These are phyloP conservation scores for Candida lessepsii DNA, from an alignment of 805 yeast genomes.

Conservation along the genomic window DNA sequence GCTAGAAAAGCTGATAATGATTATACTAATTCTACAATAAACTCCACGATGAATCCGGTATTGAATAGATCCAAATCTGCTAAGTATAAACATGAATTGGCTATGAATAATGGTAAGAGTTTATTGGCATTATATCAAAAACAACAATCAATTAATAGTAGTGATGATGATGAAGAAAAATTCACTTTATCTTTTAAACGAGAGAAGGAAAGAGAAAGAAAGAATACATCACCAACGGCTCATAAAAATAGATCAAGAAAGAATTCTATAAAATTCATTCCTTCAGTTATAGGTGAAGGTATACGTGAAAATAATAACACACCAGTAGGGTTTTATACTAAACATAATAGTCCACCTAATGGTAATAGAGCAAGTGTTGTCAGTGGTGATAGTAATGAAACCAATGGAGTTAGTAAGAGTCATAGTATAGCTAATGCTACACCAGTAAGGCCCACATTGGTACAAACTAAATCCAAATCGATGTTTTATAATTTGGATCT, in stretches of 20 bases:
- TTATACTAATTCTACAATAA: not conserved
- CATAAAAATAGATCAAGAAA: conserved; percentile 18
- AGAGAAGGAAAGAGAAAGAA: not conserved
- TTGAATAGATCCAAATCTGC: conserved; percentile 26
- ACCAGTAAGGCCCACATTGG: conserved; percentile 5
- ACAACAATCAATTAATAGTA: conserved; percentile 6
- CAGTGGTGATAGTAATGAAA: no score
- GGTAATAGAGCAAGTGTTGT: not conserved
- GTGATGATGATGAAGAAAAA: conserved; percentile 13
- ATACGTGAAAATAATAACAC: conserved; percentile 12
- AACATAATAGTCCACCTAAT: not conserved
- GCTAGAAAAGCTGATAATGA: conserved; percentile 2
- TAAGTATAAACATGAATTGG: conserved; percentile 15
- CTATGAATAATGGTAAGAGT: conserved; percentile 15
- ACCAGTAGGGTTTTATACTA: conserved; percentile 13
- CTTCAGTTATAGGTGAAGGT: conserved; percentile 20
- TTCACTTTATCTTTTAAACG: conserved; percentile 15
- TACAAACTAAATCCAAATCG: conserved; percentile 12
- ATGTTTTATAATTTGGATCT: conserved; percentile 33
- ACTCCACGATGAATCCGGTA: conserved; percentile 9
- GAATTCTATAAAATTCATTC: conserved; percentile 32
- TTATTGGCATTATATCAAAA: conserved; percentile 16
- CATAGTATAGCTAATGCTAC: conserved; percentile 1
- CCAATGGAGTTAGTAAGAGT: not conserved
- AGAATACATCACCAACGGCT: conserved; percentile 1